Evolutionary conservation across 176 grass and related monocot species (phyloP).

Genomic region (Musa beccarii): DNA sequence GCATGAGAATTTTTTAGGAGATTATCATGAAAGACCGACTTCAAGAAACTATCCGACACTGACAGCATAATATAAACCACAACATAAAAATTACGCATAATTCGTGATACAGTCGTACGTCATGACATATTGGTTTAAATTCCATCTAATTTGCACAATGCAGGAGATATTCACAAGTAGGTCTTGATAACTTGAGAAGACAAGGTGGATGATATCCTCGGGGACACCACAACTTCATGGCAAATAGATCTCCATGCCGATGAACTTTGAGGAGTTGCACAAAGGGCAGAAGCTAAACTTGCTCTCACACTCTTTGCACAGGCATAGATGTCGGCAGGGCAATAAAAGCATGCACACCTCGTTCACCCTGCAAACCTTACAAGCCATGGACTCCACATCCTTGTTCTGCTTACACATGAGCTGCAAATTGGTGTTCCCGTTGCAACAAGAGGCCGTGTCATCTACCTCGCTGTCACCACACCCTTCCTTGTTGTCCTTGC

Average conservation of each 20-base stretch:
- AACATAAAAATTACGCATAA: not conserved
- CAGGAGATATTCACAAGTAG: not conserved
- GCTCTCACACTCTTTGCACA: slow-evolving; percentile 94
- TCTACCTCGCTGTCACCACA: slow-evolving; percentile 97
- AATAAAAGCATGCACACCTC: slow-evolving; percentile 87
- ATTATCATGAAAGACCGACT: too few species aligned
- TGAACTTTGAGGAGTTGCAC: slow-evolving; percentile 85
- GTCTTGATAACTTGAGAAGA: not conserved
- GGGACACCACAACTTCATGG: slow-evolving; percentile 22
- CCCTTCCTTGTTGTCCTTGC: slow-evolving; percentile 88
- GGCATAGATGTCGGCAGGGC: slow-evolving; percentile 93
- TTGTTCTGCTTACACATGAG: slow-evolving; percentile 51
- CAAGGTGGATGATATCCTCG: not conserved
- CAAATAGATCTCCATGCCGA: slow-evolving; percentile 99
- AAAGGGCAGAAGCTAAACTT: slow-evolving; percentile 91
- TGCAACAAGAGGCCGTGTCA: slow-evolving; percentile 85
- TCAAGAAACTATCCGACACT: too few species aligned
- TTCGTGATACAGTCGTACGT: not conserved
- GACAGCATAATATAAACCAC: not conserved
- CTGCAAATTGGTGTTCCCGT: slow-evolving; percentile 56
- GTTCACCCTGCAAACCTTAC: slow-evolving; percentile 77
- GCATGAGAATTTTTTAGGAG: too few species aligned
- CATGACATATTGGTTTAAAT: not conserved
- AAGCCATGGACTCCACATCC: slow-evolving; percentile 42
- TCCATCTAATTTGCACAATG: not conserved